Conservation (phyloP, 805 yeast genomes). For the Wickerhamomyces alni region DNA sequence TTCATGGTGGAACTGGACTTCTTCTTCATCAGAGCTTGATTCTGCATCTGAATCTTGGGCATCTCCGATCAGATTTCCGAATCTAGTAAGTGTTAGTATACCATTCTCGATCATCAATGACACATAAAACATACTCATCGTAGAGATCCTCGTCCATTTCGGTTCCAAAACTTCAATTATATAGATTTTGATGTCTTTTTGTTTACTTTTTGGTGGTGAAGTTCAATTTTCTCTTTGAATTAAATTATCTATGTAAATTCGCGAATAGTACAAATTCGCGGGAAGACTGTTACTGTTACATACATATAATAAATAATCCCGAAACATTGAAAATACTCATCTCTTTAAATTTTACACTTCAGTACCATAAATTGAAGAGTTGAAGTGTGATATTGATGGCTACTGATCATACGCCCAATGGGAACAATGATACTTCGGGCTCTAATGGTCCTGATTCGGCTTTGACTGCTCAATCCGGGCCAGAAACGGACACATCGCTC, state of each 20-base stretch:
- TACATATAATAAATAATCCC: too few species aligned
- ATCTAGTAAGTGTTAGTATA: too few species aligned
- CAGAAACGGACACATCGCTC: neutral
- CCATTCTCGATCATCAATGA: too few species aligned
- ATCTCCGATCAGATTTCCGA: slow-evolving; percentile 62
- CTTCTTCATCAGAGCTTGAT: slow-evolving; percentile 14
- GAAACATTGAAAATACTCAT: too few species aligned
- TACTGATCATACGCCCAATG: neutral
- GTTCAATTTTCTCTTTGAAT: neutral
- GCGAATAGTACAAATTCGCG: neutral
- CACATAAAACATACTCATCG: slow-evolving; percentile 63
- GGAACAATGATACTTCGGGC: neutral
- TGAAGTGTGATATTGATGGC: too few species aligned
- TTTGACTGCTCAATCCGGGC: neutral
- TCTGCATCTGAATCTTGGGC: slow-evolving; percentile 43
- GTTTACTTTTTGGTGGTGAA: neutral
- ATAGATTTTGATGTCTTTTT: neutral
- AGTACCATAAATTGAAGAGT: too few species aligned
- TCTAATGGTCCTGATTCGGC: neutral
- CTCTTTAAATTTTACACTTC: too few species aligned
- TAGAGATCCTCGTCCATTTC: slow-evolving; percentile 59
- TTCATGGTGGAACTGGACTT: slow-evolving; percentile 11
- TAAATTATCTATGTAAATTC: neutral
- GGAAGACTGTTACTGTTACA: too few species aligned
- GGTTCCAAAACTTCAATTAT: neutral